These are phyloP conservation scores for Fomitopsis pinicola DNA, from an alignment of 1,284 basidiomycete species.

Conservation along the genomic window DNA sequence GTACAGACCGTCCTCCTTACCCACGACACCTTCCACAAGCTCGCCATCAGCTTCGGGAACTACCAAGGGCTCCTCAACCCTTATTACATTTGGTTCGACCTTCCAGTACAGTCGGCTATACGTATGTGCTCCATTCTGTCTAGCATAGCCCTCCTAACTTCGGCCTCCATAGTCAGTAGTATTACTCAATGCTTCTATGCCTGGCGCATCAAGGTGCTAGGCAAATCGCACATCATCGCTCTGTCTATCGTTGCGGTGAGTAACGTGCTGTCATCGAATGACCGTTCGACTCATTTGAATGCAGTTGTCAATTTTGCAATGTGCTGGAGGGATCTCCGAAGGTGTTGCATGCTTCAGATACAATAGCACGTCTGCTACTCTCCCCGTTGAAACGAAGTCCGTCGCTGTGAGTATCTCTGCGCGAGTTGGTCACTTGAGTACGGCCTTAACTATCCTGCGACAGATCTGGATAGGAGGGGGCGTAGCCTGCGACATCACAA, in stretches of 20 bases:
- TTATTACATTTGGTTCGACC: not conserved
- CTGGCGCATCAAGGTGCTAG: not conserved
- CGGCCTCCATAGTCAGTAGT: not conserved
- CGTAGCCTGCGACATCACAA: constrained; percentile 6
- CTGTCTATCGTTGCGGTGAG: not conserved
- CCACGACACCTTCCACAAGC: not conserved
- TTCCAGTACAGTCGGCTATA: not conserved
- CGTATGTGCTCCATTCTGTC: not conserved
- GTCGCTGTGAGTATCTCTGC: not conserved
- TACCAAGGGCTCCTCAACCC: not conserved
- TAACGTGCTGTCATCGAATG: not conserved
- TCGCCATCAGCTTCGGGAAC: not conserved
- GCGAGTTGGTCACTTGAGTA: no score
- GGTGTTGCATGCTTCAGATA: constrained; percentile 1
- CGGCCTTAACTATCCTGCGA: no score
- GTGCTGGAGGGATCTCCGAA: constrained; percentile 5
- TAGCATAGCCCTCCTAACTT: no score
- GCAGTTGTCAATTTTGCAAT: constrained; percentile 9
- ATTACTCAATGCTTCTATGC: not conserved
- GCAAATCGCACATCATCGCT: not conserved
- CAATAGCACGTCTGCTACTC: not conserved
- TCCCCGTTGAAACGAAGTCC: not conserved
- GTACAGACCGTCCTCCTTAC: not conserved
- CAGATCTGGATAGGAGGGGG: constrained; percentile 1
- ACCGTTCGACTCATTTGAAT: not conserved